Conservation (phyloP, 495 filamentous ascomycete genomes). For the Aspergillus hancockii region DNA sequence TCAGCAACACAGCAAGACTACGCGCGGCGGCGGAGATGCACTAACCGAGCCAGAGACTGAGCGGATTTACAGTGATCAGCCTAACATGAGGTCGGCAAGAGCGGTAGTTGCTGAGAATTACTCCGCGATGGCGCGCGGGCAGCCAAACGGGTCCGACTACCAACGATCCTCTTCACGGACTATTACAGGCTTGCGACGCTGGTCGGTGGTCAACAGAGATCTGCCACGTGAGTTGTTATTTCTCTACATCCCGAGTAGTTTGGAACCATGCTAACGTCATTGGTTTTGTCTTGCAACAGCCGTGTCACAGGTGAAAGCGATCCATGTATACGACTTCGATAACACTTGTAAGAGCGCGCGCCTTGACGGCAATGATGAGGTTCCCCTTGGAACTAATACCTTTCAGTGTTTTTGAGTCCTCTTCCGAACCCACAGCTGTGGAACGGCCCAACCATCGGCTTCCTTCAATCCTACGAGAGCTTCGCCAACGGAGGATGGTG, state of each 20-base stretch:
- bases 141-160: slow-evolving; percentile 21
- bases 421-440: slow-evolving; percentile 88
- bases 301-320: slow-evolving; percentile 66
- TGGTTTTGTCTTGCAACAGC: slow-evolving; percentile 34
- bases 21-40: slow-evolving; percentile 10
- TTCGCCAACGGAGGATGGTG: slow-evolving; percentile 95
- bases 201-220: slow-evolving; percentile 74
- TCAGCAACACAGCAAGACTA: background rate
- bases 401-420: slow-evolving; percentile 82
- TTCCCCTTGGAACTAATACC: slow-evolving; percentile 16
- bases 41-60: slow-evolving; percentile 3
- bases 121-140: slow-evolving; percentile 30
- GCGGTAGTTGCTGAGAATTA: slow-evolving; percentile 39
- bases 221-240: slow-evolving; percentile 56
- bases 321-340: slow-evolving; percentile 99
- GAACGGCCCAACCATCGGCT: slow-evolving; percentile 72
- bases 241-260: slow-evolving; percentile 14
- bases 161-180: slow-evolving; percentile 49
- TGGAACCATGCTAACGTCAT: slow-evolving; percentile 13
- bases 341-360: slow-evolving; percentile 72
- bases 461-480: slow-evolving; percentile 69
- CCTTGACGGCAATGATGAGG: background rate
- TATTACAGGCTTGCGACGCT: slow-evolving; percentile 72
- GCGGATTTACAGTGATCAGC: background rate
- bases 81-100: slow-evolving; percentile 42